These are phyloP conservation scores for Talaromyces amestolkiae DNA, from an alignment of 2,329 filamentous ascomycete genomes.

Conservation along the genomic window DNA sequence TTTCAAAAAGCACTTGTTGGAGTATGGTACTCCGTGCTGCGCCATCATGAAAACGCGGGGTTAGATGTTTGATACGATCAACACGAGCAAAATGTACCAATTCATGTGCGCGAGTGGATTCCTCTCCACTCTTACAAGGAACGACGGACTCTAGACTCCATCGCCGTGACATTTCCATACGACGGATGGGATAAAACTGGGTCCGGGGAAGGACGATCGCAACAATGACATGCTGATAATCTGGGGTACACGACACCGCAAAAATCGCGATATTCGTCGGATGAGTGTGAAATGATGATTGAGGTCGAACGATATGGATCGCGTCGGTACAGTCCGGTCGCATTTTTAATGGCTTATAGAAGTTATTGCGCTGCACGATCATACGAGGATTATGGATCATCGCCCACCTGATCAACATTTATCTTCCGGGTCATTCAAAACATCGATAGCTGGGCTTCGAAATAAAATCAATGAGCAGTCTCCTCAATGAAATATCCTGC, in stretches of 20 bases:
- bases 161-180: conserved; percentile 7
- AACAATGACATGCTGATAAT: conserved; percentile 11
- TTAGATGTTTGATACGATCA: background rate
- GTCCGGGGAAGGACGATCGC: conserved; percentile 18
- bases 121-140: conserved; percentile 15
- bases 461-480: background rate
- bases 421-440: background rate
- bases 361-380: background rate
- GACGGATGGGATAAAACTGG: conserved; percentile 17
- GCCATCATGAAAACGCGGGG: background rate
- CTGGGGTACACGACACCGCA: conserved; percentile 11
- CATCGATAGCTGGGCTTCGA: background rate
- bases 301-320: background rate
- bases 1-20: no score
- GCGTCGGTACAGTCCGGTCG: background rate
- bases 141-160: background rate
- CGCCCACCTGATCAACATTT: background rate
- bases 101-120: conserved; percentile 15
- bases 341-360: background rate
- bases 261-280: background rate
- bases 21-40: background rate
- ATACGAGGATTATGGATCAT: background rate
- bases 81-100: background rate
- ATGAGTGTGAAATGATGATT: background rate
- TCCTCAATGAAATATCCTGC: background rate